phyloP scores from a whole-genome alignment of 2,329 filamentous ascomycete genomes.

The Phialocephala subalpina region DNA sequence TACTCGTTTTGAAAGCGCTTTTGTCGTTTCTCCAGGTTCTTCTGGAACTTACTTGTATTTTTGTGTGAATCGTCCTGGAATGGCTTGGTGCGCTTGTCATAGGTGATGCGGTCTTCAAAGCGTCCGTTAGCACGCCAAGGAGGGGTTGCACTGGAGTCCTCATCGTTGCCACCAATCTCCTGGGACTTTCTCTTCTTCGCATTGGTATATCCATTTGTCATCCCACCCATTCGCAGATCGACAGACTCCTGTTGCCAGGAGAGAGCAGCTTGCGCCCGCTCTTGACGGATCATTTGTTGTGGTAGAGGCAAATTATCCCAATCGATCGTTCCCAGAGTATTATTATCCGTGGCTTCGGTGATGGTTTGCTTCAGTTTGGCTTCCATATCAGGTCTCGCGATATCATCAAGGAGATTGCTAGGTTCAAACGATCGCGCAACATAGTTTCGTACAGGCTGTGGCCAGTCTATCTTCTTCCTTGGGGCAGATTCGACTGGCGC shows the following conservation, averaged over 20 bases:
- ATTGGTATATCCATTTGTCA: constrained; percentile 31
- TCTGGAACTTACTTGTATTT: constrained; percentile 86
- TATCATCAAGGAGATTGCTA: constrained; percentile 69
- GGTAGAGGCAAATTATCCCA: constrained; percentile 87
- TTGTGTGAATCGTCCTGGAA: constrained; percentile 55
- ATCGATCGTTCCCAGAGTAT: constrained; percentile 76
- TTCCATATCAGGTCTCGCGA: constrained; percentile 77
- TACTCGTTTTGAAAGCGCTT: constrained; percentile 82
- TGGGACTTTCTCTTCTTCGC: constrained; percentile 86
- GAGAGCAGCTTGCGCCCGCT: constrained; percentile 63
- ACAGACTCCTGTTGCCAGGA: constrained; percentile 42
- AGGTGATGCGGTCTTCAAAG: constrained; percentile 78
- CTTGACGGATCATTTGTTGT: constrained; percentile 75
- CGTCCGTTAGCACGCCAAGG: constrained; percentile 78
- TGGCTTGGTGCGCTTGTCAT: constrained; percentile 56
- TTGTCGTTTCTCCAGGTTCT: constrained; percentile 85
- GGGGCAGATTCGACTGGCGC: constrained; percentile 42
- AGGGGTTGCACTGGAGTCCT: constrained; percentile 54
- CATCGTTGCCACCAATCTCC: constrained; percentile 62
- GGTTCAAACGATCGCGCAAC: constrained; percentile 88
- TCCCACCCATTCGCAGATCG: constrained; percentile 33
- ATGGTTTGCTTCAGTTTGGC: constrained; percentile 86
- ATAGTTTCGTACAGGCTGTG: constrained; percentile 83
- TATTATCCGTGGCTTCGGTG: constrained; percentile 77
- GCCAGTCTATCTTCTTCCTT: constrained; percentile 74